phyloP scores from a whole-genome alignment of 345 rosid genomes.

The Ceriops decandra region DNA sequence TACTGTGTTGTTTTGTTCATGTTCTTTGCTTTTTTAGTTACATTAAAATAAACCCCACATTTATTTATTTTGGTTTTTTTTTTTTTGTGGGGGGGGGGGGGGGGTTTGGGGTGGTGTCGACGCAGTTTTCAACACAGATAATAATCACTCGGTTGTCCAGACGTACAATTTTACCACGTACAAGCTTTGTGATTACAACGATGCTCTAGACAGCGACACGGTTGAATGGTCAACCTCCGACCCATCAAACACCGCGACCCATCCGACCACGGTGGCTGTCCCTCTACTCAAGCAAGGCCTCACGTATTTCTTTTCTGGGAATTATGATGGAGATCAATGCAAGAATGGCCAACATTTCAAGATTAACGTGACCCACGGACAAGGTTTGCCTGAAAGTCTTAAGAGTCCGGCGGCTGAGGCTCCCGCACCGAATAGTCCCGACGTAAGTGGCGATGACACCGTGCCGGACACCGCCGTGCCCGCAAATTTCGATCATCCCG shows the following conservation, averaged over 20 bases:
- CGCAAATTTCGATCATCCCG: constrained; percentile 60
- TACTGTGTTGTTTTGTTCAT: too few species aligned
- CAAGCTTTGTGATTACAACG: constrained; percentile 59
- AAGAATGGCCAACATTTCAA: constrained; percentile 57
- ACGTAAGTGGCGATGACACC: constrained; percentile 47
- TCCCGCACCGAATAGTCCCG: constrained; percentile 53
- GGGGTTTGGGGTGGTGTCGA: too few species aligned
- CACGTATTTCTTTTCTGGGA: constrained; percentile 73
- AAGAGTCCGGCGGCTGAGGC: constrained; percentile 40
- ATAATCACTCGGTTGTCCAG: constrained; percentile 79
- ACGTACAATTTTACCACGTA: constrained; percentile 75
- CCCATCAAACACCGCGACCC: constrained; percentile 68
- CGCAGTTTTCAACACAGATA: constrained; percentile 90
- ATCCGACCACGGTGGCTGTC: constrained; percentile 50
- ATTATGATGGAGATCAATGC: constrained; percentile 91
- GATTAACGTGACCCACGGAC: constrained; percentile 74
- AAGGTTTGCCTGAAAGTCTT: constrained; percentile 62
- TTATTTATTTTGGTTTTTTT: too few species aligned
- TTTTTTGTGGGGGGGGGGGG: too few species aligned
- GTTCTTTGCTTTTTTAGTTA: too few species aligned
- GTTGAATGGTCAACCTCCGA: constrained; percentile 59
- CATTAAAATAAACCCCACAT: too few species aligned
- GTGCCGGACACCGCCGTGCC: constrained; percentile 80
- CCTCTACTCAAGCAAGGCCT: constrained; percentile 77
- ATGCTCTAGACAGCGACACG: constrained; percentile 48